A percentile compares a stretch with the other conserved stretches of the same genome.
These are phyloP conservation scores for Colletotrichum brevisporum DNA, from an alignment of 2,329 filamentous ascomycete species.

Conservation along the genomic window DNA sequence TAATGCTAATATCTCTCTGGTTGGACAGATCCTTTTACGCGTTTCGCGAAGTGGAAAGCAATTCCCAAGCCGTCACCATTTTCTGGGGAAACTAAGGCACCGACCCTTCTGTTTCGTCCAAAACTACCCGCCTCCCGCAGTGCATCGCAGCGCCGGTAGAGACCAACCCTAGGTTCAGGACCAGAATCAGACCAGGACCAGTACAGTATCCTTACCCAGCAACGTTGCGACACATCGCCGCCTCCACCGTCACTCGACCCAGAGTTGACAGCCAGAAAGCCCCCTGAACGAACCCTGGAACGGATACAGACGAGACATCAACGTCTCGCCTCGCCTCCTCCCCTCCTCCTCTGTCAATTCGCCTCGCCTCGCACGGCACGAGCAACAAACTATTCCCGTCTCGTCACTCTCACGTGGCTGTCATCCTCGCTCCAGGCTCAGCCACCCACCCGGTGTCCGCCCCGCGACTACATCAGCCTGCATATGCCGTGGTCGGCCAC, in stretches of 20 bases:
- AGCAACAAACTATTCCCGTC: constrained; percentile 25
- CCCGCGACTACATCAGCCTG: constrained; percentile 67
- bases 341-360: background rate
- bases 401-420: constrained; percentile 61
- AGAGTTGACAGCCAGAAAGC: background rate
- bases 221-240: background rate
- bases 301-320: constrained; percentile 23
- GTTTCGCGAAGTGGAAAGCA: constrained; percentile 42
- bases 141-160: constrained; percentile 43
- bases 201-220: background rate
- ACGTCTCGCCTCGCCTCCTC: constrained; percentile 19
- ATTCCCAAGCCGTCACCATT: constrained; percentile 48
- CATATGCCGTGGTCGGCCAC: constrained; percentile 71
- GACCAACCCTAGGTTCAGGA: background rate
- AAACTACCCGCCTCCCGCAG: constrained; percentile 49
- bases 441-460: constrained; percentile 51
- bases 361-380: constrained; percentile 22
- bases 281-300: constrained; percentile 11
- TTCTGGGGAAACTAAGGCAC: constrained; percentile 48
- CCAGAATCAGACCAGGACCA: constrained; percentile 6
- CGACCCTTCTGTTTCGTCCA: constrained; percentile 51
- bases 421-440: constrained; percentile 53
- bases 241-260: too few relatives aligned
- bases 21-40: constrained; percentile 55
- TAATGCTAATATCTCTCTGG: constrained; percentile 59